Evolutionary conservation across 768 basidiomycete genomes (phyloP), one percentile per base, ranked within the genome.

Genomic region (Trametes cinnabarina): DNA sequence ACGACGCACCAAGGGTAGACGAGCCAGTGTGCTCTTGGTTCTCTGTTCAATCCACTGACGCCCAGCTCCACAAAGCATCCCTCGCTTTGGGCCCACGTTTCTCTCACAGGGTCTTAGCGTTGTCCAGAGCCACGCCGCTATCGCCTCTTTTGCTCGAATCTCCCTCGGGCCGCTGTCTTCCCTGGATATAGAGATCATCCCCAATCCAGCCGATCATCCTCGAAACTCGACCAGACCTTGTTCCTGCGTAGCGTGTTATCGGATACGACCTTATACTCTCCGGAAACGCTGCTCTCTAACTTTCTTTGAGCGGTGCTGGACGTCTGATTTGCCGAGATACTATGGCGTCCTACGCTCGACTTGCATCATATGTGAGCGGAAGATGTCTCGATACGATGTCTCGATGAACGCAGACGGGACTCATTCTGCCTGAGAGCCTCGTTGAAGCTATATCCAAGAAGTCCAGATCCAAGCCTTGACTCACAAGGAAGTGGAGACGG

Each of bases 401-500:
- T 32, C 12, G 12, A 25, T 40, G 55, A 39, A 46, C 47, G 47
- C 19, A 6, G 37, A 7, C 37, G 15, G 25, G 30, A 28, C 35
- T 20, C 37, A 14, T 32, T 6, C 22, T 25, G 40, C 28, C 32
- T 28, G 22, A 44, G 28, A 26, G n/a, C 44, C 39, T 46, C 51
- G 52, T 46, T 32, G 40, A 30, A 41, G 32, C 35, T 23, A n/a
- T 22, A 46, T 46, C 42, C 35, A 32, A 48, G 48, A 51, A 60
- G 52, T 10, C 35, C n/a, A n/a, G n/a, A 8, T 26, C 14, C 17
- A 47, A 51, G 53, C 53, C 42, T 44, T 46, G 17, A 19, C n/a
- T 44, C 54, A 56, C 59, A 52, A 51, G 54, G 54, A 23, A 32
- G 54, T 52, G 59, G 59, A 50, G 54, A 51, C 55, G 54, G 59